Base-by-base conservation (phyloP, 2,329 filamentous ascomycete genomes). In the Juglanconis sp. region DNA sequence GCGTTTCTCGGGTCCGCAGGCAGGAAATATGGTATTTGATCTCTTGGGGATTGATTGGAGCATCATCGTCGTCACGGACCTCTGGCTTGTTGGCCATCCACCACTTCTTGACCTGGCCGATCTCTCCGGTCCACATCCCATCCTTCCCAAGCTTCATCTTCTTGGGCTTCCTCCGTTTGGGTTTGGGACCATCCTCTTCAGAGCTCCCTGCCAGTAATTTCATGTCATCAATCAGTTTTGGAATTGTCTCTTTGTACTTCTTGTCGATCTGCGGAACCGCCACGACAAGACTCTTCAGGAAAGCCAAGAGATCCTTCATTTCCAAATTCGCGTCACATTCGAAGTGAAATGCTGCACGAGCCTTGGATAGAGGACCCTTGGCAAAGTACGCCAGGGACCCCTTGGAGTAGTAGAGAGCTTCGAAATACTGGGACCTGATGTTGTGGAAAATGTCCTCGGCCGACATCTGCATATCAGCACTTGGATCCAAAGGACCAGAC, bases 301-400 rank as follows among this genome's bases (percentile, higher is more conserved):
- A 92, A 0, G 81, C 77, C 8, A 89, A 79, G 17, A 93, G 76
- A 53, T 91, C 84, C 31, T 77, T 75, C 72, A 88, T 85, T 46
- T 86, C 79, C 24, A 87, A 74, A 30, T 80, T 83, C 6, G 81
- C 77, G 69, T 88, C 84, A 55, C 83, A 82, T 63, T 86, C 82
- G 13, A 86, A 74, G 60, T 87, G 84, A 64, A 91, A 91, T 13
- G 87, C 83, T 51, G 87, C 88, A 61, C 90, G 84, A 50, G 89
- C 87, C 66, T 90, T 83, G 49, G 90, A 91, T 24, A 95, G 76
- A 1, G 91, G 89, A 0, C 90, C 91, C 76, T 95, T 95, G 24
- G 88, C 88, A 73, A 94, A 93, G 72, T 93, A 95, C 60, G 90
- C 90, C 59, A 94, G 76, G 3, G 90, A 91, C 38, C 89, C 90